phyloP scores from a whole-genome alignment of 345 rosid species.

The Rubroshorea leprosula region DNA sequence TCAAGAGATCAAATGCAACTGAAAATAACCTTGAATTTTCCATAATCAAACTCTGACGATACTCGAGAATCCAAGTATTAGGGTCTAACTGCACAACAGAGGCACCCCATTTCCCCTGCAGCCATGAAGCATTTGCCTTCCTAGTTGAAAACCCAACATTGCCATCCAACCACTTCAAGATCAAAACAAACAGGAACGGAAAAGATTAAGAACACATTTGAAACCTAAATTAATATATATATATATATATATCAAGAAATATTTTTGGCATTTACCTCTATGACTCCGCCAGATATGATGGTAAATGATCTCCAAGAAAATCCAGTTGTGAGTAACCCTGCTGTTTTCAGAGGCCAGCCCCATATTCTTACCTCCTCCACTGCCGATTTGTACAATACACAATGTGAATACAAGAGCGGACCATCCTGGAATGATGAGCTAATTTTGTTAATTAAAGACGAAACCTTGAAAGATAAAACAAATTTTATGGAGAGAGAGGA shows the following conservation, averaged over 20 bases:
- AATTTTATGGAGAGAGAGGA: no score
- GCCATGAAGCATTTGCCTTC: conserved; percentile 53
- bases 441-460: no score
- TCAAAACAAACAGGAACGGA: not conserved
- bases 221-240: no score
- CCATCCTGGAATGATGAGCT: no score
- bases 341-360: conserved; percentile 97
- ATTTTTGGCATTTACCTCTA: conserved; percentile 59
- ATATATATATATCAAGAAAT: not conserved
- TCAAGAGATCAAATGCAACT: conserved; percentile 39
- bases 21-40: conserved; percentile 45
- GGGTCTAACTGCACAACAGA: conserved; percentile 67
- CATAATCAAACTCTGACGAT: conserved; percentile 37
- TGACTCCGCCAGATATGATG: conserved; percentile 68
- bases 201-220: not conserved
- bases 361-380: conserved; percentile 77
- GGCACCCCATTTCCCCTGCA: conserved; percentile 42
- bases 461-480: not conserved
- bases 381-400: conserved; percentile 62
- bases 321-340: conserved; percentile 56
- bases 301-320: conserved; percentile 50
- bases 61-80: conserved; percentile 77
- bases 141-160: conserved; percentile 35
- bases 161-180: conserved; percentile 66
- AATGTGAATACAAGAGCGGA: conserved; percentile 47